A percentile compares a stretch with the other conserved stretches of the same genome.
phyloP scores from a whole-genome alignment of 805 yeast genomes.

The Metschnikowia drakensbergensis region DNA sequence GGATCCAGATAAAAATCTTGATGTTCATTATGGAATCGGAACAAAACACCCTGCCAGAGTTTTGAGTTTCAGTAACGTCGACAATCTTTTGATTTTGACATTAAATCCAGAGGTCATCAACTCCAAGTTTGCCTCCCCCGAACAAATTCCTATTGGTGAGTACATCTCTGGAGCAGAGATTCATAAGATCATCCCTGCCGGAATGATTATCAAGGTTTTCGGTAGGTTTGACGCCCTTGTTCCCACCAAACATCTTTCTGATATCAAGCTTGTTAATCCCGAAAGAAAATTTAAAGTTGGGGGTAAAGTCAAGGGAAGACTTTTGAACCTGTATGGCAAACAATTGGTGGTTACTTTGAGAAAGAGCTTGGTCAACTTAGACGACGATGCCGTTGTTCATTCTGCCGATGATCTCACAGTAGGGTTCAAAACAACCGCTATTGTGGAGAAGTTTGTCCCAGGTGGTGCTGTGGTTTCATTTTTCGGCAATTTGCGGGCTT shows the following conservation, averaged over 20 bases:
- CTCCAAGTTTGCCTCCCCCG: slow-evolving; percentile 60
- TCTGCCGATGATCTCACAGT: slow-evolving; percentile 35
- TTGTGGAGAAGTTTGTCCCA: slow-evolving; percentile 66
- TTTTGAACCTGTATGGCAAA: slow-evolving; percentile 49
- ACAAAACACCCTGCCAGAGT: slow-evolving; percentile 75
- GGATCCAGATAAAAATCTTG: slow-evolving; percentile 44
- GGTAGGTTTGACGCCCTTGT: slow-evolving; percentile 72
- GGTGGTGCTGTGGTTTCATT: slow-evolving; percentile 82
- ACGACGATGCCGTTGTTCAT: slow-evolving; percentile 49
- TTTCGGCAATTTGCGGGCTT: slow-evolving; percentile 74
- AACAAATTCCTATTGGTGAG: slow-evolving; percentile 77
- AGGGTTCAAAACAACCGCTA: slow-evolving; percentile 61
- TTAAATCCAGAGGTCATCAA: slow-evolving; percentile 62
- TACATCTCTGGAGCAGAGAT: slow-evolving; percentile 51
- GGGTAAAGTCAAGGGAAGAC: slow-evolving; percentile 70
- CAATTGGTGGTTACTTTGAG: slow-evolving; percentile 68
- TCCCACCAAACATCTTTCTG: slow-evolving; percentile 74
- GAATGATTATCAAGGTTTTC: slow-evolving; percentile 63
- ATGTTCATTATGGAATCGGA: slow-evolving; percentile 54
- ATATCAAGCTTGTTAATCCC: slow-evolving; percentile 78
- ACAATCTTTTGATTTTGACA: slow-evolving; percentile 63
- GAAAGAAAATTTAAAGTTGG: slow-evolving; percentile 91
- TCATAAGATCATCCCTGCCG: slow-evolving; percentile 56
- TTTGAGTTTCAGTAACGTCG: slow-evolving; percentile 62
- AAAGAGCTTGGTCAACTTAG: slow-evolving; percentile 73